Base-by-base conservation (phyloP, 2,329 filamentous ascomycete species). In the Helicocarpus griseus region DNA sequence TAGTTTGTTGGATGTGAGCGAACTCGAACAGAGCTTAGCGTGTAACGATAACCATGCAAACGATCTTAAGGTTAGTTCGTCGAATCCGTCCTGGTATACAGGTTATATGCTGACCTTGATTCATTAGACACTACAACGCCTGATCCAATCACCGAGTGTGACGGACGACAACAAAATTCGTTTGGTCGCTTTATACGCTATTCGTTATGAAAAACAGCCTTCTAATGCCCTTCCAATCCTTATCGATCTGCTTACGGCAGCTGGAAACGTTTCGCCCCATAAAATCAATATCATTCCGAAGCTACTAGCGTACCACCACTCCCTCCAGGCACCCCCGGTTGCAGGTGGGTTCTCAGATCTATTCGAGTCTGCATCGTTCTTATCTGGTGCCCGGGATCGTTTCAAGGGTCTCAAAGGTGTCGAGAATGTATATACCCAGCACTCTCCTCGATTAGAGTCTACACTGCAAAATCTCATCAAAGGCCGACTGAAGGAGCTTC, bases 371-470 rank as follows among this genome's bases (percentile, higher is more conserved):
- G 81, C 85, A 0, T 91, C 89, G 4, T 91, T 98, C 57, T 95
- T 98, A 69, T 87, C 88, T 0, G 87, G 87, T 11, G 89, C 90
- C 9, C 80, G 89, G 36, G 88, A 85, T 62, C 83, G 90, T 4
- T 89, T 98, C 68, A 95, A 95, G 63, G 93, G 93, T 0, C 77
- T 98, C 13, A 96, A 97, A 64, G 93, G 93, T 1, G 93, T 98
- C 1, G 94, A 98, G 67, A 98, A 98, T 61, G 93, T 98, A 26
- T 98, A 98, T 67, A 98, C 93, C 0, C 94, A 98, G 67, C 93
- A 98, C 68, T 94, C 89, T 5, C 89, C 94, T 0, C 78, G 89
- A 21, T 70, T 98, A 14, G 90, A 96, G 67, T 80, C 80, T 22
- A 97, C 89, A 0, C 72, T 98, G 17, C 91, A 96, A 65, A 91